Evolutionary conservation across 2,329 filamentous ascomycete species (phyloP), one percentile per base, ranked within the genome.

Genomic region (Fusarium metavorans): DNA sequence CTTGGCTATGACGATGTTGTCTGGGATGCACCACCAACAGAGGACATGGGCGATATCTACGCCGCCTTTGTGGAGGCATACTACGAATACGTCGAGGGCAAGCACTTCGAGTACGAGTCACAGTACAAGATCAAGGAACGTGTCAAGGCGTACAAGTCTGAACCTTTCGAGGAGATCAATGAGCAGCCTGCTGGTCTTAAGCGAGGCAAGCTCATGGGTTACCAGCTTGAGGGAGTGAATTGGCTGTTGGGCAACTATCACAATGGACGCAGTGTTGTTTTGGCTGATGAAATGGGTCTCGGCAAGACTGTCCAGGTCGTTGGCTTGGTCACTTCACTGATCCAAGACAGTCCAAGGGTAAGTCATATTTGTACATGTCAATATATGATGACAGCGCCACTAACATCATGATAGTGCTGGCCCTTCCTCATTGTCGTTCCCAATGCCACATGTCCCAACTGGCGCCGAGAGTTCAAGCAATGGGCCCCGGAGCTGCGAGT

Each of bases 281-380:
- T 98, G 8, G 97, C 97, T 0, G 97, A 99, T 80, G 97, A 99
- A 81, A 99, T 99, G 97, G 97, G 97, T 45, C 89, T 99, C 2
- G 97, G 97, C 35, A 99, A 99, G 85, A 99, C 97, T 0, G 94
- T 99, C 35, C 97, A 99, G 81, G 92, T 98, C 62, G 93, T 98
- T 70, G 91, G 92, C 4, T 90, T 98, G 72, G 88, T 98, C 70
- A 91, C 94, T 2, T 92, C 92, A 1, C 84, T 98, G 41, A 88
- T 93, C 27, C 88, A 93, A 70, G 88, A 92, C 61, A 83, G 83
- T n/a, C 91, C 91, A 7, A 85, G 90, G 75, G 84, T 84, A 79
- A 75, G 76, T 23, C 37, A 54, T 35, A 6, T 10, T 13, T 13
- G 25, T 5, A 6, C 16, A 10, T 60, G 14, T 27, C 14, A 9